Evolutionary conservation across 331 rosid genomes (phyloP).

Genomic region (Acacia concinna): DNA sequence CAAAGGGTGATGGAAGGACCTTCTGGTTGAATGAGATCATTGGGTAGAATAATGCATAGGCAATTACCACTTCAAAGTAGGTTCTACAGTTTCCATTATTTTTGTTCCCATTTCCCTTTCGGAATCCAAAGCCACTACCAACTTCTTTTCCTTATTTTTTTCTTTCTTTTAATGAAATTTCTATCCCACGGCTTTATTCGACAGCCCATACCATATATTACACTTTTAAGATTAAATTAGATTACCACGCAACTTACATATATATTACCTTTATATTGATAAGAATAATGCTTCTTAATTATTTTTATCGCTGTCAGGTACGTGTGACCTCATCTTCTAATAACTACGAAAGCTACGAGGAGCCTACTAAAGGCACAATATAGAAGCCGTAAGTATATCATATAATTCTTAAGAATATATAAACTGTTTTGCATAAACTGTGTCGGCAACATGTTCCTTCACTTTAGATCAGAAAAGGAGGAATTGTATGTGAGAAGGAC

Average conservation of each 20-base stretch:
- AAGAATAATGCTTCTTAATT: background rate
- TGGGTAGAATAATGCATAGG: background rate
- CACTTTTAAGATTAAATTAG: background rate
- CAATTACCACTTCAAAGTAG: slow-evolving; percentile 2
- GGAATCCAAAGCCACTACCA: background rate
- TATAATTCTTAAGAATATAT: background rate
- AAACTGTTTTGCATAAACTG: background rate
- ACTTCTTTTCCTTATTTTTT: background rate
- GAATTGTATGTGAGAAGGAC: background rate
- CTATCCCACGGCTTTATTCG: background rate
- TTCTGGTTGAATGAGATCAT: background rate
- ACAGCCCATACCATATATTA: background rate
- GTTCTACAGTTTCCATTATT: background rate
- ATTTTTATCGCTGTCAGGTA: background rate
- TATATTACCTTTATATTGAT: background rate
- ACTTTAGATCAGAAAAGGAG: background rate
- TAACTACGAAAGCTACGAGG: background rate
- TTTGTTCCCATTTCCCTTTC: background rate
- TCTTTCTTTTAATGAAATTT: background rate
- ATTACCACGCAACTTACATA: background rate
- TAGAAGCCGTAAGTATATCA: background rate
- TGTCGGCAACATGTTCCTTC: background rate
- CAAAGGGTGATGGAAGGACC: background rate
- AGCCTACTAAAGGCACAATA: background rate
- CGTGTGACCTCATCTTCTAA: background rate